These are phyloP conservation scores for Pleodorina starrii DNA, from an alignment of 139 green algal species.

Conservation along the genomic window DNA sequence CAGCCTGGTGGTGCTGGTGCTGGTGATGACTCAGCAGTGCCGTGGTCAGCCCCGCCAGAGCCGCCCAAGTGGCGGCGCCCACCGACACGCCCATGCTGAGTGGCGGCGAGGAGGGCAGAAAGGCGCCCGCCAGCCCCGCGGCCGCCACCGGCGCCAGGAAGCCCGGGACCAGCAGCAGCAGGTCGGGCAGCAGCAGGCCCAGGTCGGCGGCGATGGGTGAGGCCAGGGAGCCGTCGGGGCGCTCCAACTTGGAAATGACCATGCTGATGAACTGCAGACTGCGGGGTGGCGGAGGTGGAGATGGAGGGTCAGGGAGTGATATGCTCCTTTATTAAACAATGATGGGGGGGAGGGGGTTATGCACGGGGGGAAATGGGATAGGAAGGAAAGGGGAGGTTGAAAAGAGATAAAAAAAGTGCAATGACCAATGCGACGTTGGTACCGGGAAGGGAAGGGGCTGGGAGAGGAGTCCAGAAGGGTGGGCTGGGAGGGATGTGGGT, in stretches of 20 bases:
- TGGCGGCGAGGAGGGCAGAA: constrained; percentile 48
- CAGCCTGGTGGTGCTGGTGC: background rate
- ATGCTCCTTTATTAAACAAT: no score
- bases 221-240: constrained; percentile 68
- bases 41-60: background rate
- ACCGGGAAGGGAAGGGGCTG: no score
- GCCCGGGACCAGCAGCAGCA: constrained; percentile 47
- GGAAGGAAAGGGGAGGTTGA: no score
- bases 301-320: background rate
- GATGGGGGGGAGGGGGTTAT: no score
- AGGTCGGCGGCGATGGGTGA: constrained; percentile 62
- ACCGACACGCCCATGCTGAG: constrained; percentile 29
- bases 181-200: constrained; percentile 22
- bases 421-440: no score
- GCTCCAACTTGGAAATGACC: constrained; percentile 83
- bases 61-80: constrained; percentile 30
- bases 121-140: background rate
- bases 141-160: constrained; percentile 4
- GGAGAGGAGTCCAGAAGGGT: no score
- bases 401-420: no score
- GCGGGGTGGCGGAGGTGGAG: background rate
- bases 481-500: no score
- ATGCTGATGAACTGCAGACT: constrained; percentile 90
- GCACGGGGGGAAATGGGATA: no score
- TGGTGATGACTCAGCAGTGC: background rate